Percentiles rank a stretch among this genome's conserved stretches.
Evolutionary conservation across 2,329 filamentous ascomycete species (phyloP).

Genomic region (Colletotrichum falcatum): DNA sequence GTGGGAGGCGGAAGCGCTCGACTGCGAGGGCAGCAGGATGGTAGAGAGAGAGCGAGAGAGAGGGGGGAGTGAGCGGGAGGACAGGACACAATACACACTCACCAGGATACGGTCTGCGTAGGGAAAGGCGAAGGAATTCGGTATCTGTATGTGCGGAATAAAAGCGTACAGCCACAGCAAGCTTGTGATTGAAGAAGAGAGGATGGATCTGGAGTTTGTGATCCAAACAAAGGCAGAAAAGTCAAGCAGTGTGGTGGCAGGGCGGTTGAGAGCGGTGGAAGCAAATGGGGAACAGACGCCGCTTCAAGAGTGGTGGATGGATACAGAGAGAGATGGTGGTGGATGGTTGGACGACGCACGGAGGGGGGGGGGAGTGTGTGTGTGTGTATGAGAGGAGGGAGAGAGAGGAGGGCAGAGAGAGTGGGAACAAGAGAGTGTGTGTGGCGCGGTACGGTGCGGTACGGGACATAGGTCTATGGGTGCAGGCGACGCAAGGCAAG

Average conservation of each 20-base stretch:
- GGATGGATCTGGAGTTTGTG: background rate
- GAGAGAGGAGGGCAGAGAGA: background rate
- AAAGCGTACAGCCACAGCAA: background rate
- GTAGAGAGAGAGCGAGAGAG: background rate
- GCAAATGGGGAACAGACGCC: conserved; percentile 24
- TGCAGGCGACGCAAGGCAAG: background rate
- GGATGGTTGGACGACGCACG: conserved; percentile 3
- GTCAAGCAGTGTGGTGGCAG: background rate
- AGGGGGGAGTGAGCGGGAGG: no score
- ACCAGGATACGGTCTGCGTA: conserved; percentile 5
- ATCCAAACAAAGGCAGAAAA: conserved; percentile 6
- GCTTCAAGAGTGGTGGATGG: conserved; percentile 20
- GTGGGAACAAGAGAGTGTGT: background rate
- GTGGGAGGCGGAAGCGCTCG: conserved; percentile 12
- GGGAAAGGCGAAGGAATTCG: background rate
- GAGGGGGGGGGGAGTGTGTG: background rate
- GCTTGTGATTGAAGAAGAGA: conserved; percentile 6
- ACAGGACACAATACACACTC: conserved; percentile 4
- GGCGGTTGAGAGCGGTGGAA: conserved; percentile 3
- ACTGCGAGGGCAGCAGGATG: background rate
- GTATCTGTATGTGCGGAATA: background rate
- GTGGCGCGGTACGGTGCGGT: background rate
- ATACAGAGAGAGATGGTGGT: conserved; percentile 11
- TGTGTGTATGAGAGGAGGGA: background rate
- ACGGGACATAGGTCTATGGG: background rate